A percentile compares a stretch with the other conserved stretches of the same genome.
Conservation (phyloP, 2,329 filamentous ascomycete genomes). For the Diaporthe sp. region DNA sequence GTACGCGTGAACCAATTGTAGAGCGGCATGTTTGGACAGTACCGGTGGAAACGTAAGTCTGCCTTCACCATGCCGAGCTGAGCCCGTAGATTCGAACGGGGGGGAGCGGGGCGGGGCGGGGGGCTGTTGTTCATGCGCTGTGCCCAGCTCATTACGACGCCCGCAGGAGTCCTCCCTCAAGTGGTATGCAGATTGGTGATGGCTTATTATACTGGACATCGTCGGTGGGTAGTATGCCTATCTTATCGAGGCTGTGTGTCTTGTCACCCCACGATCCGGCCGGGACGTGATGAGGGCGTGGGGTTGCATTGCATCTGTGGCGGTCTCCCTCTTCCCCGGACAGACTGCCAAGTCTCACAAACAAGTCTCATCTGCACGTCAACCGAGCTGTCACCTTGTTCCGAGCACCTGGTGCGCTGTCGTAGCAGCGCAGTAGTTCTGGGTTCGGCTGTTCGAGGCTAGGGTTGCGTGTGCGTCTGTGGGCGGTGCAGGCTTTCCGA, state of each 20-base stretch:
- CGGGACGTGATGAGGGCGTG: slow-evolving; percentile 15
- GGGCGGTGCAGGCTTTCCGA: slow-evolving; percentile 1
- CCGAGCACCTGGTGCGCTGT: slow-evolving; percentile 22
- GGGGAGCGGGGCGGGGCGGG: not conserved
- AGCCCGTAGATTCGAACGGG: not conserved
- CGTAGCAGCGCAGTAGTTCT: slow-evolving; percentile 12
- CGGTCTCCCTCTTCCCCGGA: not conserved
- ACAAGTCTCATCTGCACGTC: slow-evolving; percentile 31
- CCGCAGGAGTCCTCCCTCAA: not conserved
- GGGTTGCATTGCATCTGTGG: slow-evolving; percentile 24
- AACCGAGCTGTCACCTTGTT: slow-evolving; percentile 25
- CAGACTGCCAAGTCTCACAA: slow-evolving; percentile 12
- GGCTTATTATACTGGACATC: not conserved
- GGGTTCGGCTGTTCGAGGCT: slow-evolving; percentile 8
- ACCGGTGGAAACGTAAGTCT: not conserved
- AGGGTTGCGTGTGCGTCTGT: slow-evolving; percentile 21
- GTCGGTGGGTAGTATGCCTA: not conserved
- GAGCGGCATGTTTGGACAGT: not conserved
- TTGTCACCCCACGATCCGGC: not conserved
- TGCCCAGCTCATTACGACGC: slow-evolving; percentile 14
- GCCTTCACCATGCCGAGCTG: slow-evolving; percentile 10
- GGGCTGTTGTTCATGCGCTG: slow-evolving; percentile 10
- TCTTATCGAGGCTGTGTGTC: not conserved
- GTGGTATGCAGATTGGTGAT: not conserved
- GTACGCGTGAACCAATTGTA: not conserved